Base-by-base conservation (phyloP, 495 filamentous ascomycete genomes). In the Podospora tetraspora region DNA sequence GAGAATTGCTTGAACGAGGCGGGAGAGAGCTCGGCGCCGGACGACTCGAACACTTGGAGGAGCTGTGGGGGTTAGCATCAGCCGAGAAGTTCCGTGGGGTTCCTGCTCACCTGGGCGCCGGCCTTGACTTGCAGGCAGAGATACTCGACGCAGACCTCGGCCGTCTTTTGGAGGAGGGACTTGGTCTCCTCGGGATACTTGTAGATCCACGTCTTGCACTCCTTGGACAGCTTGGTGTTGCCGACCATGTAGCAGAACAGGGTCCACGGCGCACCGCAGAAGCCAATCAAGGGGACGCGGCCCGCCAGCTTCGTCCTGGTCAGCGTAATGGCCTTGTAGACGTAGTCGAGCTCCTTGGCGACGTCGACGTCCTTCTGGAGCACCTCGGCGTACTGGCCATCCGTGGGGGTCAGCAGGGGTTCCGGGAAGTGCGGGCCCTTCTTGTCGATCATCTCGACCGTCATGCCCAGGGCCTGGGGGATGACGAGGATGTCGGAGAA, bases 401-500 rank as follows among this genome's bases (percentile, higher is more conserved):
- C 92, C 62, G 88, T 83, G 22, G 94, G 93, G 43, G 85, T 87
- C 72, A 82, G 80, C 37, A 99, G 82, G 23, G 94, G 95, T 61
- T 92, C 80, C 7, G 96, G 94, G 78, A 99, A 98, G 74, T 94
- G 89, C 30, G 95, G 95, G 1, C 95, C 95, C 76, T 96, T 95
- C 80, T 93, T 93, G 75, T 97, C 93, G 29, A 97, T 80, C 95
- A 99, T 99, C 79, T 97, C 91, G 11, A 99, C 95, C 22, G 81
- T 82, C 96, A 99, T 98, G 1, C 95, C 95, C 87, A 99, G 90
- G 22, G 95, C 95, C 80, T 99, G 95, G 3, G 95, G 95, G 71
- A 99, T 93, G 66, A 99, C 95, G 57, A 99, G 86, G 71, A 99
- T 99, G 78, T 99, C 95, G 16, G 92, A 96, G 86, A 99, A 99